These are phyloP conservation scores for Zygosaccharomyces rouxii DNA, from an alignment of 805 yeast species.

Conservation along the genomic window DNA sequence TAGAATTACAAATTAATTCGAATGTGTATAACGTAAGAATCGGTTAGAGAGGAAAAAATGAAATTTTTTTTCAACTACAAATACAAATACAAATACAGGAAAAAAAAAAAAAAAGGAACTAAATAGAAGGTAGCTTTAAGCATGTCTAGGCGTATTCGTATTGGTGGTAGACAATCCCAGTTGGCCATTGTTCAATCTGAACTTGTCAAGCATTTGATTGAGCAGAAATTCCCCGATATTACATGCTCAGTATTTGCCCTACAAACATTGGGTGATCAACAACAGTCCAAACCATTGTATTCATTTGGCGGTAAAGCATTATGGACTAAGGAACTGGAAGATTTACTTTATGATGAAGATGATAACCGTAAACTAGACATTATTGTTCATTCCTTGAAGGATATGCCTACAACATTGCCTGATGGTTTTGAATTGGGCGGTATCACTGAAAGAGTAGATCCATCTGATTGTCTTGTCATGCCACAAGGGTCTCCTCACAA, in stretches of 20 bases:
- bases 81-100: background rate
- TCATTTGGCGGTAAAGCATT: slow-evolving; percentile 94
- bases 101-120: background rate
- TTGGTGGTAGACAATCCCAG: slow-evolving; percentile 87
- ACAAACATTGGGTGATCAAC: slow-evolving; percentile 86
- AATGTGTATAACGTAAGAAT: background rate
- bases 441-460: slow-evolving; percentile 81
- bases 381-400: slow-evolving; percentile 91
- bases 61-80: slow-evolving; percentile 3
- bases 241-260: slow-evolving; percentile 75
- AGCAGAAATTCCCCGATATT: slow-evolving; percentile 55
- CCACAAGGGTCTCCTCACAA: slow-evolving; percentile 57
- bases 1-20: background rate
- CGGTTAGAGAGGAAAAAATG: background rate
- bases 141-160: slow-evolving; percentile 34
- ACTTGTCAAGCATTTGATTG: slow-evolving; percentile 59
- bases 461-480: slow-evolving; percentile 89
- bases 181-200: slow-evolving; percentile 86
- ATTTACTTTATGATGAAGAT: slow-evolving; percentile 60
- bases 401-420: slow-evolving; percentile 86
- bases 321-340: slow-evolving; percentile 95
- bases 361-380: slow-evolving; percentile 68
- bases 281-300: slow-evolving; percentile 78
- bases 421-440: slow-evolving; percentile 88
- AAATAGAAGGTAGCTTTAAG: background rate